Percentiles rank a stretch among this genome's conserved stretches.
Conservation (phyloP, 2,329 filamentous ascomycete species). For the Fusarium floridanum region DNA sequence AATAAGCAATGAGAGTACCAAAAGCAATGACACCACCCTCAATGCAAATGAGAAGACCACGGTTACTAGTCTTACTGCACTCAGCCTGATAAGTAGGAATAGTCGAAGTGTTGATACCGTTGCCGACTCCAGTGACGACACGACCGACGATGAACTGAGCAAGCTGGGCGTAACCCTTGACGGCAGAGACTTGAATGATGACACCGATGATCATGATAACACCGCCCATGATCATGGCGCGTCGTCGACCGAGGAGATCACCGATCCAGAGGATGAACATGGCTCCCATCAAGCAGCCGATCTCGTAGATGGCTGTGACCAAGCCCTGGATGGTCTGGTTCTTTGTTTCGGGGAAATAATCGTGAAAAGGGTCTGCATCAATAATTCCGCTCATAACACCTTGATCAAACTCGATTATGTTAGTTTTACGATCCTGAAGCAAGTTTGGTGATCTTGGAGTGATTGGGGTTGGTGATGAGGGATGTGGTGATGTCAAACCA, state of each 20-base stretch:
- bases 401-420: no score
- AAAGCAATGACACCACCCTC: slow-evolving; percentile 58
- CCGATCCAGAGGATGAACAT: slow-evolving; percentile 65
- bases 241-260: slow-evolving; percentile 63
- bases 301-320: slow-evolving; percentile 63
- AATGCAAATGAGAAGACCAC: slow-evolving; percentile 67
- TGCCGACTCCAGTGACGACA: slow-evolving; percentile 66
- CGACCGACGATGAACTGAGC: slow-evolving; percentile 65
- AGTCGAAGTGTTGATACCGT: slow-evolving; percentile 63
- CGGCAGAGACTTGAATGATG: slow-evolving; percentile 65
- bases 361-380: slow-evolving; percentile 62
- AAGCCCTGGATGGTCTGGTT: slow-evolving; percentile 62
- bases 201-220: slow-evolving; percentile 72
- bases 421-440: no score
- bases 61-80: slow-evolving; percentile 64
- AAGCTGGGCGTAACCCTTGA: slow-evolving; percentile 53
- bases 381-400: slow-evolving; percentile 67
- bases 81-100: slow-evolving; percentile 70
- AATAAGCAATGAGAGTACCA: slow-evolving; percentile 59
- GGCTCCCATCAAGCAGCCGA: slow-evolving; percentile 66
- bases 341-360: slow-evolving; percentile 59
- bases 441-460: not conserved
- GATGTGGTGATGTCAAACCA: not conserved
- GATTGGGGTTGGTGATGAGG: not conserved
- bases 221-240: slow-evolving; percentile 69